Evolutionary conservation across 1,139 yeast genomes (phyloP).

Genomic region (Scheffersomyces illinoinensis): DNA sequence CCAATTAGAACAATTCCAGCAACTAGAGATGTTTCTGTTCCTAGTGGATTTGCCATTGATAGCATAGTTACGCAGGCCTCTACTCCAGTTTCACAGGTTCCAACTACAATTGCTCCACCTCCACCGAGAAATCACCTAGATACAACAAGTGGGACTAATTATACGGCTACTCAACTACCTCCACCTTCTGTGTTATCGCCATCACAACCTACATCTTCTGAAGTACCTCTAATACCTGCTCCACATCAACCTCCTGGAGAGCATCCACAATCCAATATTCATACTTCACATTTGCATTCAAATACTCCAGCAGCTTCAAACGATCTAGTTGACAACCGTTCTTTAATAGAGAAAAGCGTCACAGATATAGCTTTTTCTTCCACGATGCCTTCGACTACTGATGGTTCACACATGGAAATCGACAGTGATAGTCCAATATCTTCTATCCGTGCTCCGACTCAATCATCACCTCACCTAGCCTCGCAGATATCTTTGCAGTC

Average conservation of each 20-base stretch:
- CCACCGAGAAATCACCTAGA: not conserved
- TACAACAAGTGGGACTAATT: not conserved
- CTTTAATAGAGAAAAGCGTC: not conserved
- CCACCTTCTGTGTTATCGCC: not conserved
- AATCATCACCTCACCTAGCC: not conserved
- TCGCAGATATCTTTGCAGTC: not conserved
- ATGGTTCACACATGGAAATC: not conserved
- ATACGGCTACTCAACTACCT: not conserved
- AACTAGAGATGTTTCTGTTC: not conserved
- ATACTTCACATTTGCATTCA: not conserved
- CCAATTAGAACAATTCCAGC: not conserved
- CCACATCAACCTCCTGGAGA: not conserved
- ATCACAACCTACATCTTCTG: not conserved
- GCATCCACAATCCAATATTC: not conserved
- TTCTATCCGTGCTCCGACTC: not conserved
- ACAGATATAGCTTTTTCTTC: not conserved
- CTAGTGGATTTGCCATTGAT: not conserved
- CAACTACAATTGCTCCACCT: conserved; percentile 1
- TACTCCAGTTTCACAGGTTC: not conserved
- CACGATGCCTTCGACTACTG: not conserved
- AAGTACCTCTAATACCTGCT: not conserved
- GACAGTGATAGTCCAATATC: not conserved
- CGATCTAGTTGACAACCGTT: not conserved
- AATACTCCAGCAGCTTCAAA: not conserved
- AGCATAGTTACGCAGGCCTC: conserved; percentile 1